A percentile compares a stretch with the other conserved stretches of the same genome.
Conservation (phyloP, 257 asterid genomes). For the Solanum gandarillasii region DNA sequence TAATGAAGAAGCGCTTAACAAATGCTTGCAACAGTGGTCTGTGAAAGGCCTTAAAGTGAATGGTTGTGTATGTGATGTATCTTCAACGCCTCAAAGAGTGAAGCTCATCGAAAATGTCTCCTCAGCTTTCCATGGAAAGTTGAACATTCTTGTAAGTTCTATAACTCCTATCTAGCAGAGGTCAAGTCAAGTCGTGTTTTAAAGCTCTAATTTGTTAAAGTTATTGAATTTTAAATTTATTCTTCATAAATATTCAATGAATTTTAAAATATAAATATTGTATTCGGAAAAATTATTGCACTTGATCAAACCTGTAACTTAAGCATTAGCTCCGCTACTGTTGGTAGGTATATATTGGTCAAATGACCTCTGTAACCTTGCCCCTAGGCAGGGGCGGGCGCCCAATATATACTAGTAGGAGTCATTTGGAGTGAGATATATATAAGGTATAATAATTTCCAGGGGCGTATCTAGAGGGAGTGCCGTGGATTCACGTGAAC, state of each 20-base stretch:
- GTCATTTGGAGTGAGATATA: too few relatives aligned
- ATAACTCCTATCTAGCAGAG: neutral
- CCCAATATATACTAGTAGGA: too few relatives aligned
- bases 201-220: neutral
- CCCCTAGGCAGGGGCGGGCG: too few relatives aligned
- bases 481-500: too few relatives aligned
- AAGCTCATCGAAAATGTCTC: conserved; percentile 66
- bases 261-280: too few relatives aligned
- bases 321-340: neutral
- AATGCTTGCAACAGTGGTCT: conserved; percentile 62
- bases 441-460: too few relatives aligned
- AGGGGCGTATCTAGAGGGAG: too few relatives aligned
- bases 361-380: neutral
- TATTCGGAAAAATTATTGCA: too few relatives aligned
- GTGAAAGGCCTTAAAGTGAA: conserved; percentile 54
- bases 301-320: too few relatives aligned
- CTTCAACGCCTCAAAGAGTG: conserved; percentile 54
- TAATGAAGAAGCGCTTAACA: conserved; percentile 56
- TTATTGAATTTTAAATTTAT: neutral
- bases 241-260: neutral
- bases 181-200: too few relatives aligned
- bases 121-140: conserved; percentile 54
- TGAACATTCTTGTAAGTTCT: conserved; percentile 66
- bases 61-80: conserved; percentile 75
- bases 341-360: neutral